phyloP scores from a whole-genome alignment of 2,329 filamentous ascomycete genomes.

The Trichoderma cornu-damae region DNA sequence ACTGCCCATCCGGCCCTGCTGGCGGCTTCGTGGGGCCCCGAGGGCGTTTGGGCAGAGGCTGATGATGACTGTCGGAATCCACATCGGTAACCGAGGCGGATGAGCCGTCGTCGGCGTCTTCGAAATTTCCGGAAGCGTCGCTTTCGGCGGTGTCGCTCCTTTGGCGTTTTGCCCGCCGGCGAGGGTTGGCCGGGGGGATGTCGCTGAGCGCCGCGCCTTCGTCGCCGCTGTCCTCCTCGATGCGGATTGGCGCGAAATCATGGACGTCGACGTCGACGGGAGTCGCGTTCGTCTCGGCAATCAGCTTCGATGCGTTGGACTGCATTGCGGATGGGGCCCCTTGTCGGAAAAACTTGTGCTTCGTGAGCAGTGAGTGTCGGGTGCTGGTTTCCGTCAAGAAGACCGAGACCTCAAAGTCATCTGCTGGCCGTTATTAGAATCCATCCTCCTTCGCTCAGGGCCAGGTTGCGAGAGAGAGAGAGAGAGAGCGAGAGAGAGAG shows the following conservation, averaged over 20 bases:
- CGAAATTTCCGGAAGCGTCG: constrained; percentile 23
- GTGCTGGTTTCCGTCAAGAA: constrained; percentile 84
- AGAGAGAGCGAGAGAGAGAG: background rate
- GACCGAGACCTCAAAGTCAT: constrained; percentile 93
- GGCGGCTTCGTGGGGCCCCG: constrained; percentile 30
- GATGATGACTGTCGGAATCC: constrained; percentile 37
- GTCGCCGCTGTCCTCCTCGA: constrained; percentile 48
- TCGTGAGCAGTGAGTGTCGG: constrained; percentile 79
- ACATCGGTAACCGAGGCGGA: constrained; percentile 35
- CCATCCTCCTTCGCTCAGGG: background rate
- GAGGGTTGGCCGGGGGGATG: constrained; percentile 29
- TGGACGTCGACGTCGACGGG: constrained; percentile 49
- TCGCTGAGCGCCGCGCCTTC: constrained; percentile 31
- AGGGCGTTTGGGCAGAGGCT: constrained; percentile 43
- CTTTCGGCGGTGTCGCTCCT: constrained; percentile 22
- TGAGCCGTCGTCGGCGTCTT: constrained; percentile 33
- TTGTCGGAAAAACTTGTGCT: constrained; percentile 71
- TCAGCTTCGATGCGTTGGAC: constrained; percentile 59
- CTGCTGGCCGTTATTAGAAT: constrained; percentile 43
- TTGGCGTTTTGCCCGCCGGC: constrained; percentile 29
- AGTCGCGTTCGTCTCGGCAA: constrained; percentile 49
- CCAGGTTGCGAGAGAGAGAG: no score
- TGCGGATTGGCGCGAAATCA: constrained; percentile 32
- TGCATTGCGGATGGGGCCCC: constrained; percentile 48
- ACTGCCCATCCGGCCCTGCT: constrained; percentile 23